Conservation (phyloP, 2,329 filamentous ascomycete species). For the Cladosporium sphaerospermum region DNA sequence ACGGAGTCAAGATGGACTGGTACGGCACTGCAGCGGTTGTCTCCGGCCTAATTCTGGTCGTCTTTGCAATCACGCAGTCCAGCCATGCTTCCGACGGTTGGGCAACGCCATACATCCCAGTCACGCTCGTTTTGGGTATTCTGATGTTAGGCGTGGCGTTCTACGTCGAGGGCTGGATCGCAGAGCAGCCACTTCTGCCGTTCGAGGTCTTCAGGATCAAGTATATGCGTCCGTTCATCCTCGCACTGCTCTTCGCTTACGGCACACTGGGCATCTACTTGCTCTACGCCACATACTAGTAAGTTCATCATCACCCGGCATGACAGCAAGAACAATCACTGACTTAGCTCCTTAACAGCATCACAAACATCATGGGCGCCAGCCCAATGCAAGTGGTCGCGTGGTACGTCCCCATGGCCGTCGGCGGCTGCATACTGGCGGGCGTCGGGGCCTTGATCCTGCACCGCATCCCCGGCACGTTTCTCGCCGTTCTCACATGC, state of each 20-base stretch:
- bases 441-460: slow-evolving; percentile 59
- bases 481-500: slow-evolving; percentile 57
- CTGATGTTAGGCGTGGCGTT: slow-evolving; percentile 54
- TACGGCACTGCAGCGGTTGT: slow-evolving; percentile 56
- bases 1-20: slow-evolving; percentile 62
- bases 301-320: slow-evolving; percentile 26
- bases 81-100: slow-evolving; percentile 63
- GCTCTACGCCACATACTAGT: slow-evolving; percentile 65
- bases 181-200: slow-evolving; percentile 62
- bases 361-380: slow-evolving; percentile 55
- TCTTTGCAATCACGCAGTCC: slow-evolving; percentile 70
- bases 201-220: slow-evolving; percentile 62
- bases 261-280: slow-evolving; percentile 63
- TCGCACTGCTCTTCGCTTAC: slow-evolving; percentile 60
- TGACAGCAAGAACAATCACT: neutral
- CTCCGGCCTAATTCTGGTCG: slow-evolving; percentile 60
- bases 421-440: slow-evolving; percentile 62
- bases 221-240: slow-evolving; percentile 59
- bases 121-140: slow-evolving; percentile 58
- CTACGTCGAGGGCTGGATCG: slow-evolving; percentile 68
- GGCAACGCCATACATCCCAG: slow-evolving; percentile 65
- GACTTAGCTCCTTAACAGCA: slow-evolving; percentile 39
- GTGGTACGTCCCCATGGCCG: slow-evolving; percentile 62
- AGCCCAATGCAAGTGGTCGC: slow-evolving; percentile 58
- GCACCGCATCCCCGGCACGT: slow-evolving; percentile 57